Evolutionary conservation across 2,329 filamentous ascomycete species (phyloP), one percentile per base, ranked within the genome.

Genomic region (Pezicula neosporulosa): DNA sequence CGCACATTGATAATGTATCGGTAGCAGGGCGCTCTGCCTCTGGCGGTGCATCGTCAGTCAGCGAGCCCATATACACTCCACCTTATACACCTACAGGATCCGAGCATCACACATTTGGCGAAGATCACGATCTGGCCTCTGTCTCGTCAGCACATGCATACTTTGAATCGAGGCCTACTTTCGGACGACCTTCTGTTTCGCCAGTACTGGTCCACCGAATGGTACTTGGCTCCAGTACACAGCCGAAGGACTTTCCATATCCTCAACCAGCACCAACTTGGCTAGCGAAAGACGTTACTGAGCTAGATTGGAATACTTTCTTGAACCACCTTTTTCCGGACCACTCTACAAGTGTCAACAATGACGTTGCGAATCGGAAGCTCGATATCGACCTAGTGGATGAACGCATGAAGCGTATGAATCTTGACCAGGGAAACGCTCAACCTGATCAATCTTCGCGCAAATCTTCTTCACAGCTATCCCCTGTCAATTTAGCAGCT

Each of bases 271-370:
- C 44, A 3, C 21, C 48, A 18, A 47, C 41, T 15, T 58, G 56
- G 38, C 24, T 62, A 6, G 57, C 56, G 5, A 73, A 72, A 37
- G 77, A 80, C 48, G 70, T 82, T 12, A 72, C 68, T 1, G 57
- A 66, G 13, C 74, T 78, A 58, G 81, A 85, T 60, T 85, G 81
- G 81, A 71, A 73, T 35, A 82, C 80, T 0, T 84, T 85, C 63
- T 57, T 80, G 43, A 82, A 82, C 58, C 77, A 76, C 53, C 63
- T 84, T 15, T 62, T 83, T 19, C 80, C 81, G 0, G 67, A 77
- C 48, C 73, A 78, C 60, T 66, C 69, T 4, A 64, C 67, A 1
- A 60, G 63, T 15, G 64, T 66, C 16, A 82, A 80, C 57, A 72
- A 75, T 19, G 69, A 70, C 44, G 60, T 81, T 16, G 64, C 76